Evolutionary conservation across 148 eudicot species (phyloP).

Genomic region (Vaccinium vitisidaea): DNA sequence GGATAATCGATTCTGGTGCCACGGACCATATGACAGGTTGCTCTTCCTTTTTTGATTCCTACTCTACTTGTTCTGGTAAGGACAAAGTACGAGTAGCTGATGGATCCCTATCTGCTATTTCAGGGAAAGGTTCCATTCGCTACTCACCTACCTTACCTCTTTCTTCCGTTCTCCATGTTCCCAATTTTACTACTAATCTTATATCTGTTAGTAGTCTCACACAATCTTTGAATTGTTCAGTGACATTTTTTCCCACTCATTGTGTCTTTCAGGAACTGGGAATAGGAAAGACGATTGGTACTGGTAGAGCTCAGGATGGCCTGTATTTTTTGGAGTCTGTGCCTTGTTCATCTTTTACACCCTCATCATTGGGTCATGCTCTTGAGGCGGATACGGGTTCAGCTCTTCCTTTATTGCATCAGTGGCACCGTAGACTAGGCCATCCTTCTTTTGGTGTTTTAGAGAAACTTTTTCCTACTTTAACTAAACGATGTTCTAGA

Average conservation of each 20-base stretch:
- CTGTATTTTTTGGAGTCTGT: background rate
- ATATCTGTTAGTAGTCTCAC: too few relatives aligned
- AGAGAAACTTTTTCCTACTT: background rate
- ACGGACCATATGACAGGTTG: background rate
- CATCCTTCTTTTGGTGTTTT: too few relatives aligned
- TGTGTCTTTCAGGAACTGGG: background rate
- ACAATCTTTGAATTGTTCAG: too few relatives aligned
- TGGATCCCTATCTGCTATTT: too few relatives aligned
- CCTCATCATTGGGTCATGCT: background rate
- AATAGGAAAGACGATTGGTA: background rate
- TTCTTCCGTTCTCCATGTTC: too few relatives aligned
- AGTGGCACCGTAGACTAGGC: too few relatives aligned
- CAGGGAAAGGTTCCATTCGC: too few relatives aligned
- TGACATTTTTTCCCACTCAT: too few relatives aligned
- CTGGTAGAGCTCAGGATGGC: background rate
- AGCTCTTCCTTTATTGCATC: background rate
- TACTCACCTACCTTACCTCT: too few relatives aligned
- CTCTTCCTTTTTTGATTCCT: background rate
- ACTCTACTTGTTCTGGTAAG: background rate
- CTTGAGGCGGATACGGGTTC: background rate
- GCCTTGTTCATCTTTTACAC: background rate
- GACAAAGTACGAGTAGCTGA: too few relatives aligned
- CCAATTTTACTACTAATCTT: too few relatives aligned
- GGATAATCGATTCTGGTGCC: background rate
- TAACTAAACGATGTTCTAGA: too few relatives aligned